These are phyloP conservation scores for Rhinocladiella similis DNA, from an alignment of 2,329 filamentous ascomycete genomes.

Conservation along the genomic window DNA sequence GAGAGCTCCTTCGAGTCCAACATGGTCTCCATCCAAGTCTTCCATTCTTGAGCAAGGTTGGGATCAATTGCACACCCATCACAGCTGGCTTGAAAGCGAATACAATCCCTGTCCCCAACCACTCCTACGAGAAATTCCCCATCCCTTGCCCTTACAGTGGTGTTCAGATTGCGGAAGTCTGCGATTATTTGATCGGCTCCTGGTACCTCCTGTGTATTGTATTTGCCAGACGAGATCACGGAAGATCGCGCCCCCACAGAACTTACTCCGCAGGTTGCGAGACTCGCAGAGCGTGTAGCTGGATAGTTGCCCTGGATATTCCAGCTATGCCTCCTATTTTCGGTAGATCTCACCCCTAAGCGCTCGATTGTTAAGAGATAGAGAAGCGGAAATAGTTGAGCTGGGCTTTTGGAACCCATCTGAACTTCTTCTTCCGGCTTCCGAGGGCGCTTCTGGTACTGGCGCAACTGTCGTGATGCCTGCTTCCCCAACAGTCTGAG, in stretches of 20 bases:
- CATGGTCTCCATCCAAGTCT: slow-evolving; percentile 22
- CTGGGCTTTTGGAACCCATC: slow-evolving; percentile 24
- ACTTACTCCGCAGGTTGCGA: slow-evolving; percentile 27
- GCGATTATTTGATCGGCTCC: slow-evolving; percentile 11
- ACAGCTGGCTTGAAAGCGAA: slow-evolving; percentile 21
- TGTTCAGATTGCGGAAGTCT: slow-evolving; percentile 22
- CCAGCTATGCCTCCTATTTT: slow-evolving; percentile 12
- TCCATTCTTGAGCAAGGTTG: slow-evolving; percentile 21
- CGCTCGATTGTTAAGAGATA: slow-evolving; percentile 25
- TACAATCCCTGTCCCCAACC: slow-evolving; percentile 15
- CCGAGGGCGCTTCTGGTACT: slow-evolving; percentile 26
- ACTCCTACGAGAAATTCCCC: slow-evolving; percentile 27
- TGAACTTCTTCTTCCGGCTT: slow-evolving; percentile 16
- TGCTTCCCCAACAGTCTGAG: slow-evolving; percentile 24
- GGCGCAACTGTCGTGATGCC: slow-evolving; percentile 24
- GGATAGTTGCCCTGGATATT: slow-evolving; percentile 24
- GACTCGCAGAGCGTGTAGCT: slow-evolving; percentile 4
- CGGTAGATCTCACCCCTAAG: slow-evolving; percentile 12
- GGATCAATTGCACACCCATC: slow-evolving; percentile 28
- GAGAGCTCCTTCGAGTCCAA: slow-evolving; percentile 7
- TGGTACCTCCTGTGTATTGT: slow-evolving; percentile 11
- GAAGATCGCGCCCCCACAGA: slow-evolving; percentile 24
- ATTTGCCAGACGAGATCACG: slow-evolving; percentile 19
- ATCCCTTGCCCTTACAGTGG: slow-evolving; percentile 24
- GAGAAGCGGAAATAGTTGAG: slow-evolving; percentile 21